Evolutionary conservation across 1,284 basidiomycete species (phyloP).

Genomic region (Caloboletus inedulis): DNA sequence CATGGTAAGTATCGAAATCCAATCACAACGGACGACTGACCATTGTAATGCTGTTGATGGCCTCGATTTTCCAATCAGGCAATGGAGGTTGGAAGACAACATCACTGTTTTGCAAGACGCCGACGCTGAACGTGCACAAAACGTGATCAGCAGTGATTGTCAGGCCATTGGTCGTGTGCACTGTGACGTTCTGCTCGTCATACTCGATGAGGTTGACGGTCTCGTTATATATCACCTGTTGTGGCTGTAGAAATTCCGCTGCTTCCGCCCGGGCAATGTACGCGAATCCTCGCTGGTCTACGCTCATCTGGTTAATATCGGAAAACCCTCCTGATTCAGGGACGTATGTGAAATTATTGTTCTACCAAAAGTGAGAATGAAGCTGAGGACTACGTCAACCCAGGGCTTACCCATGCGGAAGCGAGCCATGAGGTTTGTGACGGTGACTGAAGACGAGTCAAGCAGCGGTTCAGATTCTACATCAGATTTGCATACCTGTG

Average conservation of each 20-base stretch:
- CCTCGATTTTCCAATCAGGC: constrained; percentile 6
- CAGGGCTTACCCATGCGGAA: constrained; percentile 7
- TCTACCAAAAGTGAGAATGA: neutral
- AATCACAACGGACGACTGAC: neutral
- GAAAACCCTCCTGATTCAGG: constrained; percentile 10
- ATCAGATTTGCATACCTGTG: constrained; percentile 7
- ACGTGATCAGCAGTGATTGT: constrained; percentile 11
- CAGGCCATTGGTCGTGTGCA: constrained; percentile 2
- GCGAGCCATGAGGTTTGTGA: constrained; percentile 12
- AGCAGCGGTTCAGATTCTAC: neutral
- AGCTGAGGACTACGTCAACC: neutral
- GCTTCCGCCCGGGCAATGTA: constrained; percentile 8
- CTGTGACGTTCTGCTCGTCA: neutral
- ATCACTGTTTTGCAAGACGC: constrained; percentile 7
- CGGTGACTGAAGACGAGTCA: constrained; percentile 2
- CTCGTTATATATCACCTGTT: constrained; percentile 9
- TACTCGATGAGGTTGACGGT: constrained; percentile 8
- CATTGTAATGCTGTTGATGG: constrained; percentile 5
- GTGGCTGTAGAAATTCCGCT: constrained; percentile 5
- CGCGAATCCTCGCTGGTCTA: constrained; percentile 10
- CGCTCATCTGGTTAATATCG: neutral
- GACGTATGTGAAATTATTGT: constrained; percentile 12
- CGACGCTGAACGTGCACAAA: constrained; percentile 8
- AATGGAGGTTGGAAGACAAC: constrained; percentile 6
- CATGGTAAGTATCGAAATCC: neutral